phyloP scores from a whole-genome alignment of 768 basidiomycete genomes.

The Tylopilus vinaceipallidus region DNA sequence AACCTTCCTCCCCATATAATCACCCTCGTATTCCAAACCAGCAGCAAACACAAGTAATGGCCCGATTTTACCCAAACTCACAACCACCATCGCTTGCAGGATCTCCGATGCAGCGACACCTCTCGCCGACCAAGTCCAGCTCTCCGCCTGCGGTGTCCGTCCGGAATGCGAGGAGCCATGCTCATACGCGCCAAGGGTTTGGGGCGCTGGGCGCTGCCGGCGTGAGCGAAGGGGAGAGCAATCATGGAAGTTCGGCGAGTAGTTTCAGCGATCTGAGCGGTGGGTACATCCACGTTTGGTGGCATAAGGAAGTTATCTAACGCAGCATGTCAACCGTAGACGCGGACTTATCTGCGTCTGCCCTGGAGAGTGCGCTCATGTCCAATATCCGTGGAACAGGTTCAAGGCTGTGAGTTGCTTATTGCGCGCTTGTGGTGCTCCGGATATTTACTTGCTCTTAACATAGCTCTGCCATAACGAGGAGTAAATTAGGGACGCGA shows the following conservation, averaged over 20 bases:
- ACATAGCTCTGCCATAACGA: conserved; percentile 35
- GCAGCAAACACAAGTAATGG: conserved; percentile 3
- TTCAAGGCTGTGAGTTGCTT: conserved; percentile 63
- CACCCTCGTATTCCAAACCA: conserved; percentile 1
- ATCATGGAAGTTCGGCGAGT: conserved; percentile 70
- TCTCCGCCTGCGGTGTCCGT: conserved; percentile 61
- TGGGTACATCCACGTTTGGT: conserved; percentile 36
- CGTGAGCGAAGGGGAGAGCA: conserved; percentile 56
- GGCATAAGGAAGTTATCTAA: not conserved
- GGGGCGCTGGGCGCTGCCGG: conserved; percentile 38
- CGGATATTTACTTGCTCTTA: not conserved
- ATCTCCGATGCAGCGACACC: conserved; percentile 46
- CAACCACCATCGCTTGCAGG: conserved; percentile 16
- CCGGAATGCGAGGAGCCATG: conserved; percentile 51
- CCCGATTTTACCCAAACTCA: conserved; percentile 13
- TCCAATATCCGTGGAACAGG: conserved; percentile 69
- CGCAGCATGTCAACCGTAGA: conserved; percentile 37
- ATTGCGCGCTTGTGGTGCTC: not conserved
- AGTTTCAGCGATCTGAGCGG: conserved; percentile 88
- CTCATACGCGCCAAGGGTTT: conserved; percentile 46
- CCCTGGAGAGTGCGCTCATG: conserved; percentile 74
- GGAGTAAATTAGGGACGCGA: conserved; percentile 30
- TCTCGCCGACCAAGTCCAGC: conserved; percentile 54
- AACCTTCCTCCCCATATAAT: conserved; percentile 24
- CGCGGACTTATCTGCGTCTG: conserved; percentile 74